Base-by-base conservation (phyloP, 108 stramenopile species). In the Cyclostephanos invisitatus region DNA sequence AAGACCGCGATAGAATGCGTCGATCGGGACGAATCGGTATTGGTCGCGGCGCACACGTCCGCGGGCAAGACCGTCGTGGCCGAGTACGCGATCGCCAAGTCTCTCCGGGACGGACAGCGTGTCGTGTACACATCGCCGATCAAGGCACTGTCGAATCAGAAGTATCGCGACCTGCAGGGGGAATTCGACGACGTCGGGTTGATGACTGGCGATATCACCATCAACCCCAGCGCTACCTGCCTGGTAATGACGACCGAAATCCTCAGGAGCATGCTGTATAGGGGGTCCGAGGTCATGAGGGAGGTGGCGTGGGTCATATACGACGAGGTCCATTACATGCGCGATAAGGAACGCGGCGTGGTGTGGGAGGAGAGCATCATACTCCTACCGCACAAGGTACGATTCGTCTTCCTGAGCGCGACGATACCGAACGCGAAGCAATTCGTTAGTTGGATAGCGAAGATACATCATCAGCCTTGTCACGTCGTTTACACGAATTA, bases 401-500 rank as follows among this genome's bases (percentile, higher is more conserved):
- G 97, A 22, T 98, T 98, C 75, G 98, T 99, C 28, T 99, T 99
- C 80, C 74, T 99, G 53, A 89, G 86, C 7, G 99, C 99, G 12
- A 99, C 99, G 9, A 99, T 98, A 68, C 98, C 98, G 18, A 99
- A 99, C 86, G 86, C 97, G 7, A 64, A 67, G 28, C 91, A 98
- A 78, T 98, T 98, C 75, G 96, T 90, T 4, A 86, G 91, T 56
- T 93, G 95, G 92, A 93, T 94, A 60, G 90, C 90, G 44, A 87
- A 87, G 78, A 96, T 95, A 54, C 97, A 99, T 82, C 97, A 96
- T 73, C 97, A 99, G 76, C 97, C 98, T 3, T 97, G 96, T 84
- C 99, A 99, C 82, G 99, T 99, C 25, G 96, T 99, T 1, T 98
- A 98, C 81, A 99, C 99, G 24, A 95, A 99, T 74, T 99, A 98